Conservation (phyloP, 352 stramenopile species). For the Pythium folliculosum region DNA sequence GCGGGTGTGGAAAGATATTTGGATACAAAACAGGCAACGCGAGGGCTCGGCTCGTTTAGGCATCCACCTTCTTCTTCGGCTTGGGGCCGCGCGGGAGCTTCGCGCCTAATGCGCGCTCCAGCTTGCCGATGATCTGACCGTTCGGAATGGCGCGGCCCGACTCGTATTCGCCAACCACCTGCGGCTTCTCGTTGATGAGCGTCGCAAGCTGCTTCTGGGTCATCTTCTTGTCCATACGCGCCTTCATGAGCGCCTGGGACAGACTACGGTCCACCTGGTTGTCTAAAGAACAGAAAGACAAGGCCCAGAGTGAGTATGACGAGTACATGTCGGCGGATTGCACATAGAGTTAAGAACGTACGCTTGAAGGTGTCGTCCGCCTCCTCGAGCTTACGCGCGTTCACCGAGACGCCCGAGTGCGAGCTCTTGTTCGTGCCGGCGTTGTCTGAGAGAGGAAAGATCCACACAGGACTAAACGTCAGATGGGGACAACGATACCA, state of each 20-base stretch:
- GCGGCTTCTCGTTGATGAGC: conserved; percentile 95
- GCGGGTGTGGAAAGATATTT: too few species aligned
- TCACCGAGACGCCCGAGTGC: conserved; percentile 70
- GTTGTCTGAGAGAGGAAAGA: conserved; percentile 38
- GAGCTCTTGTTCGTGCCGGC: conserved; percentile 87
- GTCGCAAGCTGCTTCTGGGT: conserved; percentile 98
- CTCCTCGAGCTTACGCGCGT: conserved; percentile 92
- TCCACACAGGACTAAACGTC: background rate
- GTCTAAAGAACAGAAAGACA: conserved; percentile 28
- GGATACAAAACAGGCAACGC: conserved; percentile 2
- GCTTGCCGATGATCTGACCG: conserved; percentile 96
- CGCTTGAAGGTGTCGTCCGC: conserved; percentile 90
- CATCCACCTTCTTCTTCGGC: conserved; percentile 59
- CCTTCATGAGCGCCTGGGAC: conserved; percentile 94
- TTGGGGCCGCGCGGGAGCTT: conserved; percentile 77
- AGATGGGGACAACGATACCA: background rate
- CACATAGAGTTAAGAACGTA: conserved; percentile 44
- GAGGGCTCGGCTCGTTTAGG: background rate
- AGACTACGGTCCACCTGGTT: conserved; percentile 84
- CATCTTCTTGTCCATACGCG: conserved; percentile 97
- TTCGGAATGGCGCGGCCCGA: conserved; percentile 98
- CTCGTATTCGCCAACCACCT: conserved; percentile 98
- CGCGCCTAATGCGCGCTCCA: conserved; percentile 93
- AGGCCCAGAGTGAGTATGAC: background rate
- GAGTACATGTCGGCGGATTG: too few species aligned